Evolutionary conservation across 805 yeast genomes (phyloP), one percentile per base, ranked within the genome.

Genomic region (Ogataea nonfermentans): DNA sequence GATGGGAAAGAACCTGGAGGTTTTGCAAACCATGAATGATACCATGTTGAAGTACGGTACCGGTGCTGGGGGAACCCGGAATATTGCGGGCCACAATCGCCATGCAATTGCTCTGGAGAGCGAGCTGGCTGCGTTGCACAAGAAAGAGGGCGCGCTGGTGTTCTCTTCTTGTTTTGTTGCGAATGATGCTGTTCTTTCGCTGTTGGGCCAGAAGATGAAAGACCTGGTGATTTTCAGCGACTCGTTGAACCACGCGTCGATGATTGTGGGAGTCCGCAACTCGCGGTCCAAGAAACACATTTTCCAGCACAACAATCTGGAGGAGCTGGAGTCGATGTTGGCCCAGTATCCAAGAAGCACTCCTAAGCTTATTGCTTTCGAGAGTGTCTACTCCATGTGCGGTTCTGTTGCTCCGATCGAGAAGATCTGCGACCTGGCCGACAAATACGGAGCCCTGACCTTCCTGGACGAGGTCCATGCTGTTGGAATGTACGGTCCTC

Each of bases 31-130:
- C 40, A 93, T 91, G 91, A 82, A 83, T 53, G 61, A 70, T 34
- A 81, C 95, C 12, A 73, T 93, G 63, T 84, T 84, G 54, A 79
- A 77, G 68, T 93, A 93, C 62, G 99, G 99, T 55, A 84, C 96
- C 4, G 99, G 99, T 55, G 96, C 99, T 7, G 99, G 99, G 59
- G 99, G 99, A 53, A 93, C 99, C 34, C 78, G 99, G 59, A 93
- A 93, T 68, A 93, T 93, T 62, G 99, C 99, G 2, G 99, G 99
- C 47, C 99, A 93, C 65, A 93, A 93, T 65, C 65, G 69, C 43
- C 91, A 84, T 55, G 95, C 98, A n/a, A 79, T 93, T 57, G 74
- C 73, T 51, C 75, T 93, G 57, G 99, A 93, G 66, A 69, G 84
- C 15, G 90, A 87, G 55, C 59, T 88, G 35, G 98, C 99, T 14